Evolutionary conservation across 2,329 filamentous ascomycete genomes (phyloP).

Genomic region (Akanthomyces uredinophilus): DNA sequence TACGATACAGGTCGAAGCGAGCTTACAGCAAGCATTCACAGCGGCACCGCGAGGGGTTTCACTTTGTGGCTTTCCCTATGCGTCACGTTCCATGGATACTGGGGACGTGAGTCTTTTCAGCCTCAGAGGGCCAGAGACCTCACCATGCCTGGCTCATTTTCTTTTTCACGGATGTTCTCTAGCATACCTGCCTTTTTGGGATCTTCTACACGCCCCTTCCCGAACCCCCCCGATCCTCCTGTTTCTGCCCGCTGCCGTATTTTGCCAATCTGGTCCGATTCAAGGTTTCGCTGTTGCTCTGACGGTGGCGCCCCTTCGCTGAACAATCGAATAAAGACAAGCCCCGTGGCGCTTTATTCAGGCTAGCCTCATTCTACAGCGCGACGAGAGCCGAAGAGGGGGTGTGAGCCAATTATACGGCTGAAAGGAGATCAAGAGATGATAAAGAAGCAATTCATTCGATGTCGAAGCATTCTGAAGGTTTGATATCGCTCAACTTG

Average conservation of each 20-base stretch:
- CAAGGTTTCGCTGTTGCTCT: background rate
- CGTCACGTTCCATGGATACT: constrained; percentile 11
- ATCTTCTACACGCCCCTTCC: background rate
- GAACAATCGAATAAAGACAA: constrained; percentile 5
- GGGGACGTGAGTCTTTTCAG: background rate
- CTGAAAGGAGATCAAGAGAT: background rate
- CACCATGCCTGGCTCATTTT: background rate
- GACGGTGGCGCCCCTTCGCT: background rate
- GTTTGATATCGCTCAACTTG: background rate
- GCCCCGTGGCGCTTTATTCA: background rate
- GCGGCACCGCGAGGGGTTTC: background rate
- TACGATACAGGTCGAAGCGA: constrained; percentile 4
- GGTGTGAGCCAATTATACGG: background rate
- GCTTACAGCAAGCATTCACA: background rate
- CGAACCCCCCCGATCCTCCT: background rate
- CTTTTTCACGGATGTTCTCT: background rate
- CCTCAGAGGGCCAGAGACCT: constrained; percentile 1
- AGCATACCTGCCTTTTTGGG: background rate
- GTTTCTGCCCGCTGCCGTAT: background rate
- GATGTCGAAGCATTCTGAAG: background rate
- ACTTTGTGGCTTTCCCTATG: constrained; percentile 7
- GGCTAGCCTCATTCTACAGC: background rate
- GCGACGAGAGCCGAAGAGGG: constrained; percentile 7
- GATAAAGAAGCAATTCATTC: background rate
- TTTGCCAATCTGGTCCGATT: background rate